Evolutionary conservation across 139 green algal genomes (phyloP).

Genomic region (Volvox africanus): DNA sequence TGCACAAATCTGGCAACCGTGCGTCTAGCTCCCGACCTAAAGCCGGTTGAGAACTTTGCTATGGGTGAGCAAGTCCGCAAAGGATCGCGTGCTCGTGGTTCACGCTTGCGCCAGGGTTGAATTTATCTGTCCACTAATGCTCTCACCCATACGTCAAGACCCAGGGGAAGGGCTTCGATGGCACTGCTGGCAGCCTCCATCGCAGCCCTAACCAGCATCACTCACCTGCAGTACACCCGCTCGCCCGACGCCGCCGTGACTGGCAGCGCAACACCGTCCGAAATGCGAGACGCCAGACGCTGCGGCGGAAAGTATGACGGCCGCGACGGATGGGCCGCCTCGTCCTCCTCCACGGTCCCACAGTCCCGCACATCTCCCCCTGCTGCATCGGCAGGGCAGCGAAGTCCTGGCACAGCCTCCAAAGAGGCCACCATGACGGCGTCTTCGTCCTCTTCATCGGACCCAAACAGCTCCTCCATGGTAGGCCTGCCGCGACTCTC

Average conservation of each 20-base stretch:
- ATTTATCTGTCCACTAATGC: too few relatives aligned
- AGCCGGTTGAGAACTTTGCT: too few relatives aligned
- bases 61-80: too few relatives aligned
- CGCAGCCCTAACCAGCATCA: too few relatives aligned
- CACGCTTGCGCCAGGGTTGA: too few relatives aligned
- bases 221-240: slow-evolving; percentile 43
- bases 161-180: too few relatives aligned
- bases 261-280: neutral
- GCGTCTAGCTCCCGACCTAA: too few relatives aligned
- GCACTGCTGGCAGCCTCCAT: too few relatives aligned
- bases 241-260: slow-evolving; percentile 35
- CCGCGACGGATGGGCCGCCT: neutral
- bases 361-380: neutral
- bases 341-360: neutral
- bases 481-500: neutral
- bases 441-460: neutral
- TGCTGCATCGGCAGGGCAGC: neutral
- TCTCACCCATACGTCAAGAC: too few relatives aligned
- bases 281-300: neutral
- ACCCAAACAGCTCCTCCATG: slow-evolving; percentile 43
- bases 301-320: neutral
- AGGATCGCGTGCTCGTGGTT: too few relatives aligned
- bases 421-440: neutral
- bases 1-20: too few relatives aligned
- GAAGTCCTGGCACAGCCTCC: neutral